Base-by-base conservation (phyloP, 2,329 filamentous ascomycete genomes). In the Aspergillus sp. region DNA sequence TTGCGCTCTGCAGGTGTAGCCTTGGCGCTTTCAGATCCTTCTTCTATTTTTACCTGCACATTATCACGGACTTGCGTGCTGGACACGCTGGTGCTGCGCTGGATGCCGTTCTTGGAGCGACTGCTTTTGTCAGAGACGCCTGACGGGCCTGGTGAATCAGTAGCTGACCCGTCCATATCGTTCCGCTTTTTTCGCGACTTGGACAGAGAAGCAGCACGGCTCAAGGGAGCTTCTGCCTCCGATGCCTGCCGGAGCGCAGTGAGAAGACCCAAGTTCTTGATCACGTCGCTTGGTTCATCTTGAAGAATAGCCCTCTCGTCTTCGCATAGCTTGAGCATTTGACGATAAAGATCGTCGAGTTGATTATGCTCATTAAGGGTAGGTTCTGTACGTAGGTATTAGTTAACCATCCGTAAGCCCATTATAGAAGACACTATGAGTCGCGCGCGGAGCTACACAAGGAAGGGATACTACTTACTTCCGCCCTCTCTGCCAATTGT, bases 261-360 rank as follows among this genome's bases (percentile, higher is more conserved):
- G 48, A 81, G 68, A 48, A 81, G 74, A 32, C 76, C 78, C 50
- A 81, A 60, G 57, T 80, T 81, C 62, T 79, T 81, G 64, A 80
- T 77, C 53, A 81, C 78, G 62, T 80, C 78, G 56, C 78, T 77
- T 13, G 79, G 79, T 56, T 81, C 78, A 49, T 80, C 76, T 56
- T 72, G 72, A 34, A 80, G 72, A 34, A 81, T 79, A 18, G 75
- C 74, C 60, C 74, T 75, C 62, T 81, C 79, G 43, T 80, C 76
- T 58, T 81, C 79, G 48, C 77, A 76, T 42, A 80, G 70, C 61
- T 78, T 79, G 52, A 76, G 65, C 50, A 77, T 74, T 58, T 79
- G 76, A 45, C 79, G 75, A 59, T 80, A 78, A 47, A 78, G 72
- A 47, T 64, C 69, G 59, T 80, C 77, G 18, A 81, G 72, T 50